These are phyloP conservation scores for Obelidium mucronatum DNA, from an alignment of 192 early-diverging fungal genomes.

Conservation along the genomic window DNA sequence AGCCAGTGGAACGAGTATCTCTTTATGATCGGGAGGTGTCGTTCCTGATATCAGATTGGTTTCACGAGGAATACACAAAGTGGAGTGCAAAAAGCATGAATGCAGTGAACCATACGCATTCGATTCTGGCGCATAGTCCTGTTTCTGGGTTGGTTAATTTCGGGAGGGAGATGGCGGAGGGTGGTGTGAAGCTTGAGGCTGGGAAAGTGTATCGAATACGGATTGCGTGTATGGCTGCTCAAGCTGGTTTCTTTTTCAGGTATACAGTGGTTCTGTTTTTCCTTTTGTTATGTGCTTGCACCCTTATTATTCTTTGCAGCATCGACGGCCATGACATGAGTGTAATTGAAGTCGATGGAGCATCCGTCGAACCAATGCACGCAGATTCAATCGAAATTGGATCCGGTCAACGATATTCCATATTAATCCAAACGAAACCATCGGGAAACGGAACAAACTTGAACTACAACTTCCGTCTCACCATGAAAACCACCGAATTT, in stretches of 20 bases:
- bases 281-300: background rate
- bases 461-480: background rate
- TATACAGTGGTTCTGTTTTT: background rate
- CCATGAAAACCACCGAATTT: background rate
- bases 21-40: too few species aligned
- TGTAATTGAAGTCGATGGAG: constrained; percentile 5
- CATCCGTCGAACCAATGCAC: background rate
- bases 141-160: too few species aligned
- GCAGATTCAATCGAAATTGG: background rate
- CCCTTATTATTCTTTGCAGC: background rate
- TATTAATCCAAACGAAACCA: background rate
- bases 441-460: background rate
- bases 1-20: too few species aligned
- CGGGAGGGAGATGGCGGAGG: too few species aligned
- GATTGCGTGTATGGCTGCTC: too few species aligned
- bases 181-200: too few species aligned
- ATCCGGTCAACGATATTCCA: constrained; percentile 26
- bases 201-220: too few species aligned
- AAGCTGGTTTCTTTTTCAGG: background rate
- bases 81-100: too few species aligned
- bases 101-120: too few species aligned
- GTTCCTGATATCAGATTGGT: too few species aligned
- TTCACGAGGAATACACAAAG: too few species aligned
- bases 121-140: too few species aligned
- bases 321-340: constrained; percentile 12